Conservation (phyloP, 208 protist species). For the Crithidia thermophila region DNA sequence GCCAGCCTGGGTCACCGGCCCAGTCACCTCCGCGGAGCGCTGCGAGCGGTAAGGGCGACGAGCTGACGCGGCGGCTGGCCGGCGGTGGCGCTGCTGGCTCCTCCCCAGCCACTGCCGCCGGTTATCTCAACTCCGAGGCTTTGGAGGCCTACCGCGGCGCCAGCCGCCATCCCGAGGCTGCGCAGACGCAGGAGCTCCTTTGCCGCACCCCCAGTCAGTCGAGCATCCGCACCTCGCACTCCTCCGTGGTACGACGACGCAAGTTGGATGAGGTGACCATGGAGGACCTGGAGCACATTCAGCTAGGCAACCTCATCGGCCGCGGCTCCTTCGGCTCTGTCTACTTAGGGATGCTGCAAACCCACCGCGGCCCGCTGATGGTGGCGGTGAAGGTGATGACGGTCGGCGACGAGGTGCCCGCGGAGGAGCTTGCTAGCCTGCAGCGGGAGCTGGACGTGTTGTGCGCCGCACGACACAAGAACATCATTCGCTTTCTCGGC, state of each 20-base stretch:
- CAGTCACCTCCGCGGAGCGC: too few relatives aligned
- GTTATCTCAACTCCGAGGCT: slow-evolving; percentile 28
- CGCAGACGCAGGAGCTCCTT: background rate
- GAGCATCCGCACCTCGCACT: slow-evolving; percentile 45
- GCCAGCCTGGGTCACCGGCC: too few relatives aligned
- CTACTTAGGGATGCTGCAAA: slow-evolving; percentile 53
- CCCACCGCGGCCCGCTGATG: slow-evolving; percentile 40
- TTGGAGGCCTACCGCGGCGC: slow-evolving; percentile 30
- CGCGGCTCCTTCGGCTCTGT: slow-evolving; percentile 70
- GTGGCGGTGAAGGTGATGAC: slow-evolving; percentile 71
- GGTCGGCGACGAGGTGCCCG: slow-evolving; percentile 34
- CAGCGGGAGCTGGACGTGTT: slow-evolving; percentile 73
- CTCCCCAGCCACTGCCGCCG: background rate
- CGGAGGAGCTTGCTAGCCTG: slow-evolving; percentile 41
- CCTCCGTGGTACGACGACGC: slow-evolving; percentile 49
- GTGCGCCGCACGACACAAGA: slow-evolving; percentile 56
- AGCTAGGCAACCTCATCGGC: slow-evolving; percentile 57
- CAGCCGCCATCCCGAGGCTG: background rate
- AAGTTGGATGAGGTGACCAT: slow-evolving; percentile 46
- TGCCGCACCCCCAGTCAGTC: slow-evolving; percentile 27
- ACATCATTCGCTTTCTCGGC: slow-evolving; percentile 80
- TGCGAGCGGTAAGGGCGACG: too few relatives aligned
- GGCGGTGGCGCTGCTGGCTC: too few relatives aligned
- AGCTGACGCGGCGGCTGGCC: too few relatives aligned
- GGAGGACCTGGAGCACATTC: slow-evolving; percentile 49